Evolutionary conservation across 106 monocot species (phyloP), one percentile per base, ranked within the genome.

Genomic region (Dactylorhiza incarnata): DNA sequence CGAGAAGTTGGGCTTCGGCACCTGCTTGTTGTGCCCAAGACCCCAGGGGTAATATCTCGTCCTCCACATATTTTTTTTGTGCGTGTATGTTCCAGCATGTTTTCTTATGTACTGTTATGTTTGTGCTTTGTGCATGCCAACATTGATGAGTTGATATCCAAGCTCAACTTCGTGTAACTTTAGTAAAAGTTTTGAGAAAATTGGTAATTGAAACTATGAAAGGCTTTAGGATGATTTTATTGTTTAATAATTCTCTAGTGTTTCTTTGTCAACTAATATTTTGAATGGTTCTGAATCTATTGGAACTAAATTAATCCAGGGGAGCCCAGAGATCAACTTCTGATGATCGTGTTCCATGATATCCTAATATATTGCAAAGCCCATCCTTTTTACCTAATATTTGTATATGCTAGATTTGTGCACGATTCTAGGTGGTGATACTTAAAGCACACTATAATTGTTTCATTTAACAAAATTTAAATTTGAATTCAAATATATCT

Each of bases 1-100:
- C 69, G 88, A 48, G 86, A 84, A 79, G 76, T 91, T 7, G 91
- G 91, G 8, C 78, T 91, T 9, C 74, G 91, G 75, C 91, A 91
- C 74, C 54, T 91, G n/a, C 84, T 84, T 45, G 88, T 91, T 19
- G 88, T 91, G 65, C 91, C 91, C 15, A 91, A 91, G 80, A 84
- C 82, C 26, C 80, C 86, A 14, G 84, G 86, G 77, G 91, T 91
- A 70, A 79, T 79, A 46, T 37, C 4, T 51, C 58, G 45, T 53
- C 81, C 65, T 65, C 43, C 45, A 23, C 22, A 44, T 61, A 19
- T 55, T 55, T 37, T 55, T 0, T 37, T 16, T 53, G 19, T 7
- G 52, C 13, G 25, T 51, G 29, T 26, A 26, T 73, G 23, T 49
- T 49, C n/a, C 4, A 46, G 10, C 14, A 13, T 24, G 73, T 52